Evolutionary conservation across 2,329 filamentous ascomycete genomes (phyloP).

Genomic region (Rhinocladiella mackenziei): DNA sequence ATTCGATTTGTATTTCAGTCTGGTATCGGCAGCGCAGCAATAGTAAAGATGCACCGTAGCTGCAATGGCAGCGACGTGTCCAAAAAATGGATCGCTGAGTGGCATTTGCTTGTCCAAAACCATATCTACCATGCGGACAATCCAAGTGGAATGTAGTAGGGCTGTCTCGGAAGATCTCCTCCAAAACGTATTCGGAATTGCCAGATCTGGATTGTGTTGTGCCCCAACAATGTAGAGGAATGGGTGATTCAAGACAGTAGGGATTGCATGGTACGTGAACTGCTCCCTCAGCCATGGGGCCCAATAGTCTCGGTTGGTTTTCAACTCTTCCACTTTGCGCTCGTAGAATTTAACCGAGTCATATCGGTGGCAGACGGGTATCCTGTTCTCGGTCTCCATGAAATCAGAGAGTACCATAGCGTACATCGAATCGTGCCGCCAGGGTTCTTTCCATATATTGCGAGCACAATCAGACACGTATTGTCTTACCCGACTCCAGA

Average conservation of each 20-base stretch:
- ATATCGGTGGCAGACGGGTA: conserved; percentile 48
- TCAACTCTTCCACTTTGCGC: conserved; percentile 46
- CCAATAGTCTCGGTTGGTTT: conserved; percentile 48
- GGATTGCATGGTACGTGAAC: conserved; percentile 52
- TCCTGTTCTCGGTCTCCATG: conserved; percentile 47
- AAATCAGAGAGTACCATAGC: conserved; percentile 50
- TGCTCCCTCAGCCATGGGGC: conserved; percentile 52
- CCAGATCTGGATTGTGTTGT: conserved; percentile 50
- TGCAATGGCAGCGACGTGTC: conserved; percentile 50
- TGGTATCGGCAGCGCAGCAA: conserved; percentile 48
- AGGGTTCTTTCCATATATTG: conserved; percentile 49
- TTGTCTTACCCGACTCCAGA: conserved; percentile 44
- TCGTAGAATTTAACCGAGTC: conserved; percentile 53
- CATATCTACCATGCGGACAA: conserved; percentile 54
- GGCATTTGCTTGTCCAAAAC: conserved; percentile 49
- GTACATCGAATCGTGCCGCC: conserved; percentile 52
- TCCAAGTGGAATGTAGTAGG: conserved; percentile 52
- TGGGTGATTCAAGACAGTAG: conserved; percentile 51
- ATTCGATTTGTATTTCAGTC: conserved; percentile 51
- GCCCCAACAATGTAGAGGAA: conserved; percentile 53
- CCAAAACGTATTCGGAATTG: conserved; percentile 54
- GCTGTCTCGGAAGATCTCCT: conserved; percentile 50
- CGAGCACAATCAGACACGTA: conserved; percentile 50
- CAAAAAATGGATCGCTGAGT: conserved; percentile 51
- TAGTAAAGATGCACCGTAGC: conserved; percentile 54